phyloP scores from a whole-genome alignment of 176 grass and related monocot species.

The Puya raimondii region DNA sequence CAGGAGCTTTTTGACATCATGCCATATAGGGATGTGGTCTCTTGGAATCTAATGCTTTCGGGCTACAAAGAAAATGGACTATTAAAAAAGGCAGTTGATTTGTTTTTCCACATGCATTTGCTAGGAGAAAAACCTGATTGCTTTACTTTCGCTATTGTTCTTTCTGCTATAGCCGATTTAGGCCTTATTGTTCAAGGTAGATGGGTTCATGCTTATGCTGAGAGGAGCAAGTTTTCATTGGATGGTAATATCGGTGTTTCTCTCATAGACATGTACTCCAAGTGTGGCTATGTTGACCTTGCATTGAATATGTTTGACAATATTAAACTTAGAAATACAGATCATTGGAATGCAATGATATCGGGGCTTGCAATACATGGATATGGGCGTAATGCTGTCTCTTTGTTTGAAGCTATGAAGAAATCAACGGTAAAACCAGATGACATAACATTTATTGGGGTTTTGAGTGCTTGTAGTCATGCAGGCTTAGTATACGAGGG shows the following conservation, averaged over 20 bases:
- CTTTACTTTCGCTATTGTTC: constrained; percentile 23
- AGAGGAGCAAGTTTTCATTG: constrained; percentile 1
- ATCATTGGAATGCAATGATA: constrained; percentile 29
- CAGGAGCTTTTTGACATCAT: constrained; percentile 12
- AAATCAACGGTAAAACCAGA: constrained; percentile 8
- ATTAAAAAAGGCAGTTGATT: constrained; percentile 4
- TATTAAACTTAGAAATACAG: not conserved
- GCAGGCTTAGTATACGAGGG: constrained; percentile 15
- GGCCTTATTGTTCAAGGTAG: constrained; percentile 17
- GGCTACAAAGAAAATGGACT: constrained; percentile 16
- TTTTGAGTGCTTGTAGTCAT: constrained; percentile 24
- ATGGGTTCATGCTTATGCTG: constrained; percentile 18
- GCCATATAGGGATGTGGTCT: constrained; percentile 17
- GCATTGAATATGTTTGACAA: constrained; percentile 11
- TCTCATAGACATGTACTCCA: constrained; percentile 23
- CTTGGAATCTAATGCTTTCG: constrained; percentile 16
- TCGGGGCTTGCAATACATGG: constrained; percentile 17
- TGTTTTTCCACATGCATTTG: constrained; percentile 10
- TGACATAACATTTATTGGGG: constrained; percentile 22
- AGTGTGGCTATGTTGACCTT: constrained; percentile 19
- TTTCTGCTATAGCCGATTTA: constrained; percentile 21
- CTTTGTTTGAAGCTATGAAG: constrained; percentile 17
- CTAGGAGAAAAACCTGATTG: not conserved
- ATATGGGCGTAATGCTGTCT: constrained; percentile 4
- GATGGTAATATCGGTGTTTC: constrained; percentile 14